Conservation (phyloP, 306 rosid genomes). For the Sicyos baderoa region DNA sequence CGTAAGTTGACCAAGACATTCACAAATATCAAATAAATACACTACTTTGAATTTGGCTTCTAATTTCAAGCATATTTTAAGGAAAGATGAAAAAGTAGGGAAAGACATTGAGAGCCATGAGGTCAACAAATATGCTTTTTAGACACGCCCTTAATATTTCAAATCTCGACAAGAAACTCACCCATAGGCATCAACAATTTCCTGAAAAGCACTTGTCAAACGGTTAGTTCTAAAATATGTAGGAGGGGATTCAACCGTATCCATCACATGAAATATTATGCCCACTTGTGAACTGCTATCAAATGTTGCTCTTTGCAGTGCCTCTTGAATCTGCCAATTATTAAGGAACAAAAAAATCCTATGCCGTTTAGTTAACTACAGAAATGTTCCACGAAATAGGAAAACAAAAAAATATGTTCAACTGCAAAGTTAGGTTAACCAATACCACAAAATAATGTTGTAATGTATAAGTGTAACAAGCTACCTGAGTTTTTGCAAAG, state of each 20-base stretch:
- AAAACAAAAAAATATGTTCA: not conserved
- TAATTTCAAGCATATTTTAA: not conserved
- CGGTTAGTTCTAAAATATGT: constrained; percentile 85
- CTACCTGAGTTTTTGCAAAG: constrained; percentile 76
- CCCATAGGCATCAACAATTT: constrained; percentile 99
- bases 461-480: not conserved
- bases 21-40: too few species aligned
- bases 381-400: constrained; percentile 12
- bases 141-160: not conserved
- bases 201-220: constrained; percentile 90
- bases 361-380: not conserved
- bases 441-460: not conserved
- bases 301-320: constrained; percentile 90
- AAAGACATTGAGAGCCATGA: not conserved
- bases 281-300: constrained; percentile 98
- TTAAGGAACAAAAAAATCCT: constrained; percentile 18
- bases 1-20: too few species aligned
- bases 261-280: constrained; percentile 76
- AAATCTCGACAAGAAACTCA: constrained; percentile 31
- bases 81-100: not conserved
- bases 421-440: constrained; percentile 11
- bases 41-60: not conserved
- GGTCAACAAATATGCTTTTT: not conserved
- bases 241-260: constrained; percentile 90
- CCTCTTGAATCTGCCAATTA: constrained; percentile 71